Percentiles rank a stretch among this genome's conserved stretches.
Conservation (phyloP, 495 filamentous ascomycete genomes). For the Neurospora tetraspora region DNA sequence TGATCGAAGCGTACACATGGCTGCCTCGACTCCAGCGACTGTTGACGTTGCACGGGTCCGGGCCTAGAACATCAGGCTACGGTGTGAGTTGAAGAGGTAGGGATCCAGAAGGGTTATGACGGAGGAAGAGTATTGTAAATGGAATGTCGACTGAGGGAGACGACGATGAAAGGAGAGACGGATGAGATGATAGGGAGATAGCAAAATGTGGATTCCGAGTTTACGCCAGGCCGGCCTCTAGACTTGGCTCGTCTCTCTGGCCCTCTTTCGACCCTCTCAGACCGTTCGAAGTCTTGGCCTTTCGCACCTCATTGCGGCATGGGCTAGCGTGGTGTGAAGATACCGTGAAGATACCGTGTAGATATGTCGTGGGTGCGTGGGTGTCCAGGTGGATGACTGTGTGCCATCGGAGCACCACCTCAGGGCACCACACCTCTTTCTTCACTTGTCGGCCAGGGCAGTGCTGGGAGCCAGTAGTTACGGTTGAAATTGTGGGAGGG, state of each 20-base stretch:
- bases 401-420: background rate
- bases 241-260: background rate
- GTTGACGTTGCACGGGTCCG: background rate
- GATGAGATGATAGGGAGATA: background rate
- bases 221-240: background rate
- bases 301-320: background rate
- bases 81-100: background rate
- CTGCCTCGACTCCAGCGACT: background rate
- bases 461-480: background rate
- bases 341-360: background rate
- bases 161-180: background rate
- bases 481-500: constrained; percentile 1
- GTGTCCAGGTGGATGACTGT: background rate
- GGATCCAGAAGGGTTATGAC: background rate
- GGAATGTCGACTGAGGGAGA: background rate
- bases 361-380: background rate
- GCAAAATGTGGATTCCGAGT: background rate
- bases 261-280: background rate
- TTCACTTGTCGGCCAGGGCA: background rate
- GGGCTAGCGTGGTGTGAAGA: background rate
- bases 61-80: background rate
- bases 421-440: background rate
- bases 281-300: background rate
- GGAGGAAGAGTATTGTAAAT: background rate
- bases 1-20: background rate